phyloP scores from a whole-genome alignment of 768 basidiomycete genomes.

The Antrodiella citrinella region DNA sequence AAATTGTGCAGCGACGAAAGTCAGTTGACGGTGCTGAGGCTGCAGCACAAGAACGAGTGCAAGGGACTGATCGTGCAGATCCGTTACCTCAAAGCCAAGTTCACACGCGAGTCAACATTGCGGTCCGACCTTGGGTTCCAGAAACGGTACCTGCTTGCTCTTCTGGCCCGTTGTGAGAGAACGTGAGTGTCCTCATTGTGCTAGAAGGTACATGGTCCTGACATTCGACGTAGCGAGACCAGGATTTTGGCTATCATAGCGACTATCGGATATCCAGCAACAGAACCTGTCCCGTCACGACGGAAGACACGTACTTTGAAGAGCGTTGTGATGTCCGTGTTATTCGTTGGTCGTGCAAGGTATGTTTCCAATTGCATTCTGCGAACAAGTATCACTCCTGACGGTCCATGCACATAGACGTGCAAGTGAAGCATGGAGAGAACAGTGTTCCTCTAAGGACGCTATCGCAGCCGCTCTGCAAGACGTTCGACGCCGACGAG shows the following conservation, averaged over 20 bases:
- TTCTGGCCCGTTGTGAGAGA: conserved; percentile 64
- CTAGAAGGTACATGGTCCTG: not conserved
- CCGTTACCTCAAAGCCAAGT: conserved; percentile 86
- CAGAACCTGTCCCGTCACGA: conserved; percentile 24
- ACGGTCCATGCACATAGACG: conserved; percentile 31
- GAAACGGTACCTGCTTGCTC: conserved; percentile 75
- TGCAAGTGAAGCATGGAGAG: conserved; percentile 56
- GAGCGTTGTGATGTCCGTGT: conserved; percentile 42
- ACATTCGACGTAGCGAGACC: conserved; percentile 42
- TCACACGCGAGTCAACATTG: conserved; percentile 76
- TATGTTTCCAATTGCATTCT: conserved; percentile 28
- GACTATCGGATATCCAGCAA: conserved; percentile 58
- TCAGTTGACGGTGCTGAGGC: conserved; percentile 46
- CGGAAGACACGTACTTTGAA: conserved; percentile 46
- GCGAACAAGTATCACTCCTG: conserved; percentile 2
- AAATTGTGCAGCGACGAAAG: conserved; percentile 49
- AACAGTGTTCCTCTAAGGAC: conserved; percentile 51
- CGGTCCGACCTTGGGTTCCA: conserved; percentile 74
- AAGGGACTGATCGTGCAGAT: conserved; percentile 90
- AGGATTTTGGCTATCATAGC: conserved; percentile 72
- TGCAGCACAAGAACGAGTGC: conserved; percentile 77
- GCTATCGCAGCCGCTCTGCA: conserved; percentile 59
- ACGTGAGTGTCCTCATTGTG: conserved; percentile 36
- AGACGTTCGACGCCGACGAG: conserved; percentile 44
- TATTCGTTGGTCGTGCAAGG: conserved; percentile 62